Percentiles rank a stretch among this genome's conserved stretches.
Conservation (phyloP, 495 filamentous ascomycete species). For the Lasiosphaeris hirsuta region DNA sequence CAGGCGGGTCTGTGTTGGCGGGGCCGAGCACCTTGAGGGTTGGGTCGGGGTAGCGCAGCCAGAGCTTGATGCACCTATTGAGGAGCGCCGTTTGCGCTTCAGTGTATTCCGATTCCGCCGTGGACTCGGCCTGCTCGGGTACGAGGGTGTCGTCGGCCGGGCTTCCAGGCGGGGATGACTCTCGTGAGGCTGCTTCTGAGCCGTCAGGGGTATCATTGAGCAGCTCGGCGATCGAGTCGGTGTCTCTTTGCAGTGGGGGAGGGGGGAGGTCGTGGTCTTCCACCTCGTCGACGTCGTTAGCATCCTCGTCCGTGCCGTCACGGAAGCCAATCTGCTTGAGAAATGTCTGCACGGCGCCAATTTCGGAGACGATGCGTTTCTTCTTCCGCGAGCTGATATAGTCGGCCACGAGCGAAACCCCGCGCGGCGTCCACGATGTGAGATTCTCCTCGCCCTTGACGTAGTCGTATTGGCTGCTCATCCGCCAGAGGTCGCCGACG, state of each 20-base stretch:
- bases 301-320: conserved; percentile 19
- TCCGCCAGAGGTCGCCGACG: conserved; percentile 90
- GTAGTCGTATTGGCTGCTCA: conserved; percentile 91
- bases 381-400: conserved; percentile 70
- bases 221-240: conserved; percentile 44
- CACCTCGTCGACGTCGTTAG: conserved; percentile 23
- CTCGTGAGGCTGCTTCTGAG: conserved; percentile 14
- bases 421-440: conserved; percentile 78
- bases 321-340: conserved; percentile 50
- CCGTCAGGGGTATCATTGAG: conserved; percentile 45
- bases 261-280: conserved; percentile 23
- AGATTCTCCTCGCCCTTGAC: conserved; percentile 91
- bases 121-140: neutral
- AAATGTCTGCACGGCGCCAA: conserved; percentile 72
- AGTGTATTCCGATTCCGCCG: conserved; percentile 43
- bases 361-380: conserved; percentile 66
- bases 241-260: conserved; percentile 22
- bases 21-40: conserved; percentile 67
- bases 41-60: conserved; percentile 73
- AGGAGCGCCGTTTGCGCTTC: conserved; percentile 58
- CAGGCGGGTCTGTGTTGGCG: conserved; percentile 73
- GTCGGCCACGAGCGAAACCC: conserved; percentile 81
- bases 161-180: neutral
- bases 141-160: neutral
- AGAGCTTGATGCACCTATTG: conserved; percentile 69